A percentile compares a stretch with the other conserved stretches of the same genome.
Evolutionary conservation across 768 basidiomycete genomes (phyloP).

Genomic region (Jaapia argillacea): DNA sequence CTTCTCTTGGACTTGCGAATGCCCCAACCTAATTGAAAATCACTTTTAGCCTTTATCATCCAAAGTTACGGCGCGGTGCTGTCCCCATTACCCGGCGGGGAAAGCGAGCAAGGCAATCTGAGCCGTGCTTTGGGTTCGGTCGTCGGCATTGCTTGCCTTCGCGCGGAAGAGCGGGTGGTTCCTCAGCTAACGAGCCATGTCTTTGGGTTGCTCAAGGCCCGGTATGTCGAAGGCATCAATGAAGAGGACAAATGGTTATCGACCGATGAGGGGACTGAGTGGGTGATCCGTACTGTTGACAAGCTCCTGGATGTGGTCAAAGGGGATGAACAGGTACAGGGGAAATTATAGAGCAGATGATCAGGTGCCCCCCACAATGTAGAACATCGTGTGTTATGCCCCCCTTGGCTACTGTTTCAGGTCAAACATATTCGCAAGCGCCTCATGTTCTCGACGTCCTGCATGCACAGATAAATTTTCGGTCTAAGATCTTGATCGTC

Average conservation of each 20-base stretch:
- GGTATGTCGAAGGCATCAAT: slow-evolving; percentile 43
- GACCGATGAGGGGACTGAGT: slow-evolving; percentile 80
- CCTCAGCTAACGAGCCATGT: slow-evolving; percentile 85
- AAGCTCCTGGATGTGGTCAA: slow-evolving; percentile 67
- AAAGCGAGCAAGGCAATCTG: slow-evolving; percentile 64
- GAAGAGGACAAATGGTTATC: slow-evolving; percentile 75
- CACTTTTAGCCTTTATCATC: slow-evolving; percentile 66
- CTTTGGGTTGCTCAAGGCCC: slow-evolving; percentile 84
- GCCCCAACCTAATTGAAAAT: background rate
- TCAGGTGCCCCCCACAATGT: too few relatives aligned
- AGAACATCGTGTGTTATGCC: too few relatives aligned
- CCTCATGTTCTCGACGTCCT: too few relatives aligned
- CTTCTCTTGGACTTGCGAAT: background rate
- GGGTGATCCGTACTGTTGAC: slow-evolving; percentile 81
- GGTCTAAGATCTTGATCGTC: too few relatives aligned
- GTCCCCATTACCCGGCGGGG: slow-evolving; percentile 58
- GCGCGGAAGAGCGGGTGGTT: slow-evolving; percentile 76
- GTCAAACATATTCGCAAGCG: too few relatives aligned
- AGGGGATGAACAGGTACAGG: slow-evolving; percentile 28
- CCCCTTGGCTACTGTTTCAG: too few relatives aligned
- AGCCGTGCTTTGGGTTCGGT: slow-evolving; percentile 79
- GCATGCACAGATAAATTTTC: too few relatives aligned
- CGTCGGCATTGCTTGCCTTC: slow-evolving; percentile 76
- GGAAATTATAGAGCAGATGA: slow-evolving; percentile 5
- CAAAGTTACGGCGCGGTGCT: slow-evolving; percentile 76